Conservation (phyloP, 306 rosid genomes). For the Pterocarpus santalinus region DNA sequence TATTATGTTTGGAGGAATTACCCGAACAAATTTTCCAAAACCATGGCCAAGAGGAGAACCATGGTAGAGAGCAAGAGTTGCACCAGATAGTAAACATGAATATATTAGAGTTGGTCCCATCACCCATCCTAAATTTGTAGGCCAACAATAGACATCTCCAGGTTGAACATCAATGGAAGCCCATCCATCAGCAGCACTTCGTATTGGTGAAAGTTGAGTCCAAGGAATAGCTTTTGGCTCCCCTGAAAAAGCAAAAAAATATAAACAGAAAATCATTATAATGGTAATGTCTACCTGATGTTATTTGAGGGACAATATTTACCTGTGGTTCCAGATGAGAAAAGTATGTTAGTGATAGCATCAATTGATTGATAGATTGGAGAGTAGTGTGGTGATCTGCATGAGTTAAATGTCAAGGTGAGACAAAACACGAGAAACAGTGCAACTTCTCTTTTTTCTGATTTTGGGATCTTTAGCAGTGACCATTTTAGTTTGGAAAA, state of each 20-base stretch:
- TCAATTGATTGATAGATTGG: conserved; percentile 74
- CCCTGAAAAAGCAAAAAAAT: conserved; percentile 57
- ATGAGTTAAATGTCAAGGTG: conserved; percentile 37
- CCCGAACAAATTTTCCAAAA: conserved; percentile 95
- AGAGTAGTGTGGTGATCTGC: conserved; percentile 69
- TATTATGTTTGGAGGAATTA: conserved; percentile 47
- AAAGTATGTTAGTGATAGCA: conserved; percentile 78
- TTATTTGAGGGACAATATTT: conserved; percentile 31
- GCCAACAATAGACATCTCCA: conserved; percentile 86
- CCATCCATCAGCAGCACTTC: conserved; percentile 84
- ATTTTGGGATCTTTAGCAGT: conserved; percentile 8
- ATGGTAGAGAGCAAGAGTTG: conserved; percentile 93
- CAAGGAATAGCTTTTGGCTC: conserved; percentile 98
- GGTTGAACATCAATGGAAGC: conserved; percentile 65
- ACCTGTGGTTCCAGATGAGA: conserved; percentile 99
- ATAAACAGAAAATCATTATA: conserved; percentile 38
- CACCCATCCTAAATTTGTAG: conserved; percentile 96
- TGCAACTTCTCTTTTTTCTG: conserved; percentile 15
- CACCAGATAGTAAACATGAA: conserved; percentile 73
- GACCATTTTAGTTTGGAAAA: conserved; percentile 22
- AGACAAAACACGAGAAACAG: conserved; percentile 36
- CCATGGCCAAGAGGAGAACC: conserved; percentile 93
- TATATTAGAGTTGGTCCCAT: conserved; percentile 82
- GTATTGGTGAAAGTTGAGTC: conserved; percentile 91
- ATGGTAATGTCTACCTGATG: not conserved